A percentile compares a stretch with the other conserved stretches of the same genome.
These are phyloP conservation scores for Hypoxylon sp. DNA, from an alignment of 2,329 filamentous ascomycete species.

Conservation along the genomic window DNA sequence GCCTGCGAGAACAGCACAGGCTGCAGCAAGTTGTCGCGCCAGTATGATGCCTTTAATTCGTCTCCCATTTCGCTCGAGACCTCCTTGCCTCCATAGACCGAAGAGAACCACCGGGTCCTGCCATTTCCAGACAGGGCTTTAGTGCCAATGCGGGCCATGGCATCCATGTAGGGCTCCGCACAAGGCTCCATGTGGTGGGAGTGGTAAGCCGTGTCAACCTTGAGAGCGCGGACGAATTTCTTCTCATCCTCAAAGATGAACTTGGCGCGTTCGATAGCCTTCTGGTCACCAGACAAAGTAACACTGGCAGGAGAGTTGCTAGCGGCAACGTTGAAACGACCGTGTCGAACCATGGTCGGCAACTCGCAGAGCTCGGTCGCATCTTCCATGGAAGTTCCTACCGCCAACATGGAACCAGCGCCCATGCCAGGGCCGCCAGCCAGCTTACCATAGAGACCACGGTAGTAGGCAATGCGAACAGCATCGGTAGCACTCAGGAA, in stretches of 20 bases:
- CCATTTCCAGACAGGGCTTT: conserved; percentile 23
- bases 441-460: conserved; percentile 52
- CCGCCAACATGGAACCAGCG: conserved; percentile 59
- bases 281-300: conserved; percentile 56
- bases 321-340: conserved; percentile 53
- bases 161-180: conserved; percentile 34
- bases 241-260: conserved; percentile 46
- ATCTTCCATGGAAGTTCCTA: conserved; percentile 53
- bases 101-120: conserved; percentile 46
- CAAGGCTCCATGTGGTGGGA: conserved; percentile 58
- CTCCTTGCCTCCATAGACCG: conserved; percentile 40
- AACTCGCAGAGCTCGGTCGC: conserved; percentile 33
- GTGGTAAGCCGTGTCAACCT: conserved; percentile 60
- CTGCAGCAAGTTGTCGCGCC: conserved; percentile 62
- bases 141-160: conserved; percentile 25
- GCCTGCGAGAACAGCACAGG: conserved; percentile 63
- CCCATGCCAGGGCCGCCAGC: conserved; percentile 48
- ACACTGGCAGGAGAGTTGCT: conserved; percentile 57
- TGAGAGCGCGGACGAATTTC: conserved; percentile 53
- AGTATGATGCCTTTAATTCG: conserved; percentile 55
- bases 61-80: conserved; percentile 10
- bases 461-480: conserved; percentile 53
- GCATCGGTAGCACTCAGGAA: conserved; percentile 47
- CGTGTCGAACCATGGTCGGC: conserved; percentile 46
- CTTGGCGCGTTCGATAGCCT: conserved; percentile 50